Evolutionary conservation across 116 monocot genomes (phyloP), one percentile per base, ranked within the genome.

Genomic region (Papilionanthe hybrid): DNA sequence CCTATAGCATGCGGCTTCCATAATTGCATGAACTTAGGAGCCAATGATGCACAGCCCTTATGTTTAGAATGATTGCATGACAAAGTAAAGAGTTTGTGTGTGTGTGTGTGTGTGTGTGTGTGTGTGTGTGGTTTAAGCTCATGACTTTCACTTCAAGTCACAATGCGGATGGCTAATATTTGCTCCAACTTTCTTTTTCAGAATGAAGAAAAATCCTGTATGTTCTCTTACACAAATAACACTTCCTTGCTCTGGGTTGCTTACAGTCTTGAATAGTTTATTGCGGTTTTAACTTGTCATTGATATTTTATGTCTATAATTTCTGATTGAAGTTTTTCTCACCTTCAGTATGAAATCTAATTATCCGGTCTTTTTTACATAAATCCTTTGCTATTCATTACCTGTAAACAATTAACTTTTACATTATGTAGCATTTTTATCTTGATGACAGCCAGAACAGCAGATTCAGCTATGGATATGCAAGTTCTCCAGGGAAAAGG

Each of bases 381-480:
- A 72, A 72, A 43, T 43, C 72, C n/a, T 42, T 11, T 72, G 7
- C 43, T 2, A 63, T 25, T 63, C 63, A 4, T 29, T 32, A 29
- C 15, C 69, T 69, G 9, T 69, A 69, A 28, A 30, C 20, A 72
- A 72, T 72, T 7, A 43, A 43, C 43, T 43, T 72, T n/a, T n/a
- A 43, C 72, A 7, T 43, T 72, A 42, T 72, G 42, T 72, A 37
- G 11, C 20, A 60, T 22, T 60, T 37, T 60, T 12, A 63, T 83
- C 55, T 44, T 23, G 20, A 29, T 81, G 27, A 81, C 91, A 98
- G 98, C 72, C 82, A 90, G 72, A 88, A 98, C 81, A 91, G 94
- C 11, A 94, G 93, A 83, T 94, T 98, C 50, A 91, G 92, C 80
- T 98, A 98, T 88, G 98, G 98, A 67, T 98, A 94, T 88, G 98